Conservation (phyloP, 345 rosid species). For the Laguncularia racemosa region DNA sequence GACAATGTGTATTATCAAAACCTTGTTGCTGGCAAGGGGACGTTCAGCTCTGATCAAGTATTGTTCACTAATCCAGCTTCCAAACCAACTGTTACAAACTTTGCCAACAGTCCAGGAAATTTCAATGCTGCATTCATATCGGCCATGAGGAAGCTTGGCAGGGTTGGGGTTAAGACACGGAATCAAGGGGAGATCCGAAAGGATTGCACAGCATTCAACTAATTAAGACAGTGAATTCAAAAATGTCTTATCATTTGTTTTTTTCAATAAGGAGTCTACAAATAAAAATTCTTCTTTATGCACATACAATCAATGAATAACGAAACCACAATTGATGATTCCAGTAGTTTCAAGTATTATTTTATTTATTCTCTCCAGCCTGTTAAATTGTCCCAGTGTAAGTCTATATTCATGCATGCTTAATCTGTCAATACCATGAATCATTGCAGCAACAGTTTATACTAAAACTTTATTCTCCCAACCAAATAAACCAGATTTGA, state of each 20-base stretch:
- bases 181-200: conserved; percentile 52
- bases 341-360: too few relatives aligned
- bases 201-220: conserved; percentile 59
- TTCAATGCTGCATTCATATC: conserved; percentile 51
- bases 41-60: conserved; percentile 64
- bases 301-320: too few relatives aligned
- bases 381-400: too few relatives aligned
- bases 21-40: conserved; percentile 61
- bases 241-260: background rate
- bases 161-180: conserved; percentile 61
- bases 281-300: background rate
- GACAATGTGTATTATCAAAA: conserved; percentile 72
- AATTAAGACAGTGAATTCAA: too few relatives aligned
- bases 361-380: too few relatives aligned
- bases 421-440: too few relatives aligned
- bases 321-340: too few relatives aligned
- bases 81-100: conserved; percentile 40
- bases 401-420: too few relatives aligned
- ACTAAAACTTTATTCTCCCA: too few relatives aligned
- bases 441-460: too few relatives aligned
- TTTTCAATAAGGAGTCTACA: too few relatives aligned
- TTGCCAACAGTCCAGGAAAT: conserved; percentile 42
- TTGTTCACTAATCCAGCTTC: conserved; percentile 45
- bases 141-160: conserved; percentile 80
- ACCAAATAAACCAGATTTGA: too few relatives aligned